phyloP scores from a whole-genome alignment of 148 eudicot genomes.

The Rhododendron williamsianum region DNA sequence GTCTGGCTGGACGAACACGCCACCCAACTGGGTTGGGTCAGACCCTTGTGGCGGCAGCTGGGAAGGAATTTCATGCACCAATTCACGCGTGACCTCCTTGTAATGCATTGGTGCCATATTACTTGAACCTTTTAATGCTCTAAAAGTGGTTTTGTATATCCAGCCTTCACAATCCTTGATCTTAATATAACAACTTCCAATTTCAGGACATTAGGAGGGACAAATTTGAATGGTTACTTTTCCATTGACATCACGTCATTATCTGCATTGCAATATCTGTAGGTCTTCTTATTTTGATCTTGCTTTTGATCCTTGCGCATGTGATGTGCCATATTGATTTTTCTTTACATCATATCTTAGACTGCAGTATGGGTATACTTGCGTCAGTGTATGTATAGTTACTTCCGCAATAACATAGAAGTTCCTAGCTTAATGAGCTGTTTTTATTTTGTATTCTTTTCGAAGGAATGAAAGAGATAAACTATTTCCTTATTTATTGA shows the following conservation, averaged over 20 bases:
- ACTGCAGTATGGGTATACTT: not conserved
- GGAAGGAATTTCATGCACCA: constrained; percentile 67
- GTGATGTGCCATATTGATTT: not conserved
- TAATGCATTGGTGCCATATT: constrained; percentile 24
- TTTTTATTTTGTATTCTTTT: not conserved
- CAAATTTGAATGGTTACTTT: constrained; percentile 44
- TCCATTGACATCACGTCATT: constrained; percentile 49
- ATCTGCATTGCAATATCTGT: constrained; percentile 56
- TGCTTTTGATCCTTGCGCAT: not conserved
- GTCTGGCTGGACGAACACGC: constrained; percentile 53
- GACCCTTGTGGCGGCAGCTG: constrained; percentile 75
- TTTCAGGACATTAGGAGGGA: constrained; percentile 61
- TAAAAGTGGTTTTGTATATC: not conserved
- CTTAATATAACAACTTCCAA: constrained; percentile 7
- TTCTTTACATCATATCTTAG: not conserved
- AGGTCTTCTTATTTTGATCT: constrained; percentile 29
- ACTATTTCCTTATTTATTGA: not conserved
- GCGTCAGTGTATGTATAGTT: not conserved
- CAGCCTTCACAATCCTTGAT: not conserved
- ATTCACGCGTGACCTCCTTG: constrained; percentile 56
- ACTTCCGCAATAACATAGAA: not conserved
- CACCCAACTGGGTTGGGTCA: constrained; percentile 53
- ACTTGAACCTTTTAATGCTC: not conserved
- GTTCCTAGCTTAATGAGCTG: constrained; percentile 2
- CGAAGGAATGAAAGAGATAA: not conserved